These are phyloP conservation scores for Neurospora tetrasperma DNA, from an alignment of 495 filamentous ascomycete species.

Conservation along the genomic window DNA sequence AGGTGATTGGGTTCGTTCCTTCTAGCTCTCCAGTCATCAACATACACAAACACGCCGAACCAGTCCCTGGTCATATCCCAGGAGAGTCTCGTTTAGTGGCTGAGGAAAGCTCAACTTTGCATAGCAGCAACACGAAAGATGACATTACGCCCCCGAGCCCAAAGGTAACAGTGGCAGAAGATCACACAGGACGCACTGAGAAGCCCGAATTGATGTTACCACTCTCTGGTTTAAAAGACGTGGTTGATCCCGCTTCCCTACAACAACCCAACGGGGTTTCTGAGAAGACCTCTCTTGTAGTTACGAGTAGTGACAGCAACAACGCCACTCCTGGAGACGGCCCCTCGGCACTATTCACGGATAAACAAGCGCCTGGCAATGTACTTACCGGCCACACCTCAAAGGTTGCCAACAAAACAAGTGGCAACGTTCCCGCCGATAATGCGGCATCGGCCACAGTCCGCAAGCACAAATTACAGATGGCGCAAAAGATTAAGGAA, in stretches of 20 bases:
- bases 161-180: neutral
- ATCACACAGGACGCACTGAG: neutral
- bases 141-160: neutral
- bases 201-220: neutral
- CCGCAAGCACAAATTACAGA: neutral
- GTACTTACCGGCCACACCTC: neutral
- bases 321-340: neutral
- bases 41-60: neutral
- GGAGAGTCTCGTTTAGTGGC: neutral
- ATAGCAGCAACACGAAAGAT: neutral
- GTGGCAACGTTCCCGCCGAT: neutral
- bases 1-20: constrained; percentile 31
- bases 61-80: neutral
- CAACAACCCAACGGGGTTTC: neutral
- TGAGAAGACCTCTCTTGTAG: neutral
- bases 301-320: neutral
- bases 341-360: neutral
- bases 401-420: neutral
- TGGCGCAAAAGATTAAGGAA: neutral
- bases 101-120: neutral
- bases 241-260: neutral
- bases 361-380: neutral
- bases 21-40: constrained; percentile 12
- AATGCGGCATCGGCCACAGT: neutral
- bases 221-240: neutral